Base-by-base conservation (phyloP, 345 rosid species). In the Lagerstroemia speciosa region DNA sequence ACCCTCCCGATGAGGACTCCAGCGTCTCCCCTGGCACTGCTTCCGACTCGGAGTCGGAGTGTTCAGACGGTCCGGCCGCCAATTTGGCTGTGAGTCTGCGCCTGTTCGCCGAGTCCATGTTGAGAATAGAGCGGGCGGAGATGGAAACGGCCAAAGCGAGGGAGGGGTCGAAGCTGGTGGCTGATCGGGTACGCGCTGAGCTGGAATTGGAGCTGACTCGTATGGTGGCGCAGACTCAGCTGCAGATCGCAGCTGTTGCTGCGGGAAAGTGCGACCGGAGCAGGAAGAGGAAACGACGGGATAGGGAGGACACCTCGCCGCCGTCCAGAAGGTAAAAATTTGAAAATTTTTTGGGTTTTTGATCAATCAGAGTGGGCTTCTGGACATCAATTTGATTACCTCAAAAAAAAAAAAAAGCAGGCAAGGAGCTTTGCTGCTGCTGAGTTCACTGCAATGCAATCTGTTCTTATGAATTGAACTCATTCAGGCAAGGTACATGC, bases 81-180 rank as follows among this genome's bases (percentile, higher is more conserved):
- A 78, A 72, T 38, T 65, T 81, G 9, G 70, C 82, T 29, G 69
- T 80, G 38, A 67, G 81, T 61, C 71, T 80, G 65, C 57, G 79
- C 0, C 79, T 79, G 53, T 65, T 89, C 63, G 74, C 86, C 15
- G 90, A 89, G 72, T 83, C 87, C 43, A 32, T 85, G 64, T 74
- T 77, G 65, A 76, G 82, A 52, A 82, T 72, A 68, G 81, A 87
- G 66, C 34, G 68, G 29, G 84, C 77, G 17, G 90, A 84, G 83
- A 73, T 71, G 80, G 90, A 90, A 85, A 83, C 86, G 87, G 69
- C 79, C 58, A 81, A 80, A 72, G 83, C 88, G 26, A 79, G 83
- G 57, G 90, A 90, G 67, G 82, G 81, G 26, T 71, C 76, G 31
- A 66, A 87, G 68, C 68, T 78, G 58, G 89, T 86, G 72, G 81